Evolutionary conservation across 305 asterid species (phyloP).

Genomic region (Fraxinus platypoda): DNA sequence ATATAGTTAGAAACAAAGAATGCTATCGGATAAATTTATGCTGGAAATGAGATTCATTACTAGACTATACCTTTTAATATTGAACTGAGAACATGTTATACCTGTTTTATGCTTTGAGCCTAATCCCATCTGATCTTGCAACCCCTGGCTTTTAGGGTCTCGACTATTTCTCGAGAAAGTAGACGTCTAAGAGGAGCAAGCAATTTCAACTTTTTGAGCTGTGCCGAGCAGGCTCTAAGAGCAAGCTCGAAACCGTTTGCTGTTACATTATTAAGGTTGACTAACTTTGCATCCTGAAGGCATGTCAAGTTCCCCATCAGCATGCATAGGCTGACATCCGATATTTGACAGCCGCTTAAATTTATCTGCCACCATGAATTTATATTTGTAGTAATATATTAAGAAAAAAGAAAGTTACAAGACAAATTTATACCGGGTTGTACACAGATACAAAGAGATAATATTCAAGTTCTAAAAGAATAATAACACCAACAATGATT

Average conservation of each 20-base stretch:
- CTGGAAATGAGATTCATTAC: not conserved
- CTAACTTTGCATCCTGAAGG: conserved; percentile 63
- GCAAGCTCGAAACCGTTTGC: conserved; percentile 54
- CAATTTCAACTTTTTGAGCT: conserved; percentile 67
- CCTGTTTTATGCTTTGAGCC: not conserved
- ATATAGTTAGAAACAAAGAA: not conserved
- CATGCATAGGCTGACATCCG: conserved; percentile 66
- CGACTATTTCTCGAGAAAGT: conserved; percentile 42
- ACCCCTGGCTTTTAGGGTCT: conserved; percentile 46
- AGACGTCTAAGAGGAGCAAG: conserved; percentile 33
- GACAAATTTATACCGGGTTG: not conserved
- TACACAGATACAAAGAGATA: not conserved
- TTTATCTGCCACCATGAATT: conserved; percentile 50
- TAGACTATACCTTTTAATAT: not conserved
- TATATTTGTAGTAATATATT: not conserved
- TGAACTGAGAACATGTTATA: not conserved
- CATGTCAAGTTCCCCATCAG: conserved; percentile 64
- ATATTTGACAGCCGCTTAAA: conserved; percentile 48
- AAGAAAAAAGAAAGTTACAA: not conserved
- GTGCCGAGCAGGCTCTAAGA: conserved; percentile 48
- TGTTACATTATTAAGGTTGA: conserved; percentile 51
- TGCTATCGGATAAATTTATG: not conserved
- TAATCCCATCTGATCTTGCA: conserved; percentile 83
- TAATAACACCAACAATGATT: not conserved
- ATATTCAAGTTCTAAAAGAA: not conserved